phyloP scores from a whole-genome alignment of 345 rosid species.

The Crucihimalaya himalaica region DNA sequence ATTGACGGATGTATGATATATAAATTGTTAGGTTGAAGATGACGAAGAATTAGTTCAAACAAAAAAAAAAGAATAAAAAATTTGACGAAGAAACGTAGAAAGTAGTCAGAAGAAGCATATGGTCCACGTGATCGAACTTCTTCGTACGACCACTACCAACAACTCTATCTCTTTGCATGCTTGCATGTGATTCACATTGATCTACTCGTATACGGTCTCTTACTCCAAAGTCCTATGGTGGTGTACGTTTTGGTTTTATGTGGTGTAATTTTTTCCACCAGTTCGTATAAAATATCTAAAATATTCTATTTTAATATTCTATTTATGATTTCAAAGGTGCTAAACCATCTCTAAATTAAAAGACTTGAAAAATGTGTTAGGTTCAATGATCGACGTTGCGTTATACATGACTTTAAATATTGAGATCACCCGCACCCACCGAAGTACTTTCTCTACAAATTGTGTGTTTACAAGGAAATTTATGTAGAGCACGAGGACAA shows the following conservation, averaged over 20 bases:
- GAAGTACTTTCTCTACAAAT: background rate
- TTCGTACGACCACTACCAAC: conserved; percentile 12
- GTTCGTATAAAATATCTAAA: background rate
- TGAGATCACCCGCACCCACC: background rate
- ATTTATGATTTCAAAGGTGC: background rate
- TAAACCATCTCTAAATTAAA: background rate
- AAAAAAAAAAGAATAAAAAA: background rate
- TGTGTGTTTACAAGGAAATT: background rate
- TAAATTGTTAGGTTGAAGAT: background rate
- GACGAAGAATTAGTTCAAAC: too few relatives aligned
- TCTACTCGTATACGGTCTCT: conserved; percentile 23
- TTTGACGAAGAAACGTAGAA: conserved; percentile 38
- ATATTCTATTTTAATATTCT: background rate
- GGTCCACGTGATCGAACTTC: conserved; percentile 32
- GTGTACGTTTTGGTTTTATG: background rate
- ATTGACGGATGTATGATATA: conserved; percentile 9
- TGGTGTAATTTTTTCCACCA: background rate
- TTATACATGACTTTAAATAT: background rate
- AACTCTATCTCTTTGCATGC: background rate
- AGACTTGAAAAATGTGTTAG: background rate
- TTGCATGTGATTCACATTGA: conserved; percentile 42
- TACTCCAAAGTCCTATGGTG: background rate
- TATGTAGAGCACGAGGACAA: background rate
- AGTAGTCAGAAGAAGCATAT: conserved; percentile 21
- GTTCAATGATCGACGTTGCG: background rate